A percentile compares a stretch with the other conserved stretches of the same genome.
Conservation (phyloP, 768 basidiomycete genomes). For the Dictyophora rubrovolvata region DNA sequence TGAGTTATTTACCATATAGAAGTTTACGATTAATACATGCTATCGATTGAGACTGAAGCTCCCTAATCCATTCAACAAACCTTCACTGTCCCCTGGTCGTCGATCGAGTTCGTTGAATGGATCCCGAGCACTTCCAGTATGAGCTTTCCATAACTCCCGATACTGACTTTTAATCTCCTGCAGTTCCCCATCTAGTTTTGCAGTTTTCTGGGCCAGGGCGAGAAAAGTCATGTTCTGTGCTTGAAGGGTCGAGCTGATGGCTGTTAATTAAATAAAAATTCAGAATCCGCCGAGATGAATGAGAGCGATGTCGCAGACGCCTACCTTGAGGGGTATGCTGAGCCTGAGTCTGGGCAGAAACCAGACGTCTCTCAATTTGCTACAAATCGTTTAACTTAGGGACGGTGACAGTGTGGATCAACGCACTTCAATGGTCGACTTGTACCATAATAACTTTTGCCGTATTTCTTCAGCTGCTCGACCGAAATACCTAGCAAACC, state of each 20-base stretch:
- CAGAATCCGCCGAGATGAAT: neutral
- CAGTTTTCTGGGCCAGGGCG: constrained; percentile 66
- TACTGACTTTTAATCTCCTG: constrained; percentile 69
- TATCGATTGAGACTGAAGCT: constrained; percentile 3
- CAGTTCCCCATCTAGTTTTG: constrained; percentile 60
- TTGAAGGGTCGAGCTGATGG: constrained; percentile 65
- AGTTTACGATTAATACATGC: neutral
- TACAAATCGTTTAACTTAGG: constrained; percentile 17
- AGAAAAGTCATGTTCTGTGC: constrained; percentile 73
- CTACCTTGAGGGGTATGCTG: constrained; percentile 70
- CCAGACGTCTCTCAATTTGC: constrained; percentile 80
- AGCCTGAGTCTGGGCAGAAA: constrained; percentile 50
- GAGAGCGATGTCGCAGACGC: constrained; percentile 4
- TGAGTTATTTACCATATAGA: no score
- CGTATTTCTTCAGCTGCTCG: constrained; percentile 64
- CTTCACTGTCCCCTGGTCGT: constrained; percentile 2
- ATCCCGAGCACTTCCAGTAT: constrained; percentile 75
- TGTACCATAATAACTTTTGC: constrained; percentile 67
- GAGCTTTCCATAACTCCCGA: constrained; percentile 67
- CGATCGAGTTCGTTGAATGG: constrained; percentile 44
- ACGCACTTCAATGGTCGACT: constrained; percentile 65
- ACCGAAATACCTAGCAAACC: constrained; percentile 51
- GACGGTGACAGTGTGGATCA: neutral
- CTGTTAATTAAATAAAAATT: constrained; percentile 23
- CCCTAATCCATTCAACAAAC: constrained; percentile 1